Conservation (phyloP, 1,284 basidiomycete species). For the Sparassis latifolia region DNA sequence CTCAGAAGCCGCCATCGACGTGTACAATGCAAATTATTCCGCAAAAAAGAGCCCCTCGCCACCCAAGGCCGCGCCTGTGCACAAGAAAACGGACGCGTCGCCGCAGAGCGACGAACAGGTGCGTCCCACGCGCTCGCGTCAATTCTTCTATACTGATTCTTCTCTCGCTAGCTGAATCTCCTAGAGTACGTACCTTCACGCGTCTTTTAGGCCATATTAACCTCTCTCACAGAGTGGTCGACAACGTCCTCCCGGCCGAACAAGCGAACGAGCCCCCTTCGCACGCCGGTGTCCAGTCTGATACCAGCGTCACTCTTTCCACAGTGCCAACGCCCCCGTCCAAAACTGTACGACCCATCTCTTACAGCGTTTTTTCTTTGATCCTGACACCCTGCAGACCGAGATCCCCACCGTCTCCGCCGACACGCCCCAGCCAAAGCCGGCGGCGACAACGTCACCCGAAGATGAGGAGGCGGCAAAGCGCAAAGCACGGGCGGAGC, state of each 20-base stretch:
- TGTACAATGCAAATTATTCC: constrained; percentile 33
- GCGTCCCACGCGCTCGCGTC: constrained; percentile 6
- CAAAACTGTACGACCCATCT: too few relatives aligned
- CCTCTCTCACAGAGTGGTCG: too few relatives aligned
- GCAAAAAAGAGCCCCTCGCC: neutral
- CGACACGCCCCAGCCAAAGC: neutral
- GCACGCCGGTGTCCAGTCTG: too few relatives aligned
- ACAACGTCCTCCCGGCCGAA: too few relatives aligned
- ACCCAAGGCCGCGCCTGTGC: neutral
- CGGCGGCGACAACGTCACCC: neutral
- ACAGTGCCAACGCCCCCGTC: too few relatives aligned
- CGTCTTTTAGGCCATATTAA: too few relatives aligned
- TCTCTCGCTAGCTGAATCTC: constrained; percentile 18
- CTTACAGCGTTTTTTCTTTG: too few relatives aligned
- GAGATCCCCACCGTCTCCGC: neutral
- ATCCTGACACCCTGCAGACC: too few relatives aligned
- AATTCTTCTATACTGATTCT: constrained; percentile 6
- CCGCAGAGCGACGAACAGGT: constrained; percentile 17
- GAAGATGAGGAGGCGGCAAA: constrained; percentile 48
- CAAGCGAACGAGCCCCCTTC: too few relatives aligned
- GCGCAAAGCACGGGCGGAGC: constrained; percentile 55
- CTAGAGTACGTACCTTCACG: too few relatives aligned
- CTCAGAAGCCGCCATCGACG: constrained; percentile 41
- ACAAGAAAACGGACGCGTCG: neutral
- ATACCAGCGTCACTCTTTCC: too few relatives aligned